Conservation (phyloP, 768 basidiomycete genomes). For the Russula dissimulans region DNA sequence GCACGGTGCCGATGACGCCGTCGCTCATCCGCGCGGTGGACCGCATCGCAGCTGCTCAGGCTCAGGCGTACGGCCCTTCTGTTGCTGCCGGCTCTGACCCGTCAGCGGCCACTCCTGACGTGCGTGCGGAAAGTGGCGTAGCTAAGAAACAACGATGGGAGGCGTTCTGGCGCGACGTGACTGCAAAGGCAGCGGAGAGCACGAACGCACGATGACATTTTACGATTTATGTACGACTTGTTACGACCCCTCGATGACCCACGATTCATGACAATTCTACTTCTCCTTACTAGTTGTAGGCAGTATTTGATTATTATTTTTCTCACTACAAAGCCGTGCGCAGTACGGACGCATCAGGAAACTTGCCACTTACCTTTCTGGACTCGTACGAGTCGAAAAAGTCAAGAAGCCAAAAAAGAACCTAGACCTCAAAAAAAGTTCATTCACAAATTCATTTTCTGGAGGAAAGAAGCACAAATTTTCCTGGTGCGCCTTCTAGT, state of each 20-base stretch:
- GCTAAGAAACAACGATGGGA: slow-evolving; percentile 14
- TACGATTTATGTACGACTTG: slow-evolving; percentile 4
- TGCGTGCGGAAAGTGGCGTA: not conserved
- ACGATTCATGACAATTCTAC: slow-evolving; percentile 5
- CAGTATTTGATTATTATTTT: not conserved
- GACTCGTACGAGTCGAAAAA: no score
- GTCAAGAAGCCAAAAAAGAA: no score
- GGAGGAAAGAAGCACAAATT: no score
- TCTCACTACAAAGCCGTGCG: not conserved
- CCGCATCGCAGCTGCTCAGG: slow-evolving; percentile 46
- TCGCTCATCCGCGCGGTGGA: slow-evolving; percentile 57
- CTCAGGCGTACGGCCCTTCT: slow-evolving; percentile 1
- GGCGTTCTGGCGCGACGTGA: slow-evolving; percentile 16
- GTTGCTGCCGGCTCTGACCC: not conserved
- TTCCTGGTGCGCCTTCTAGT: no score
- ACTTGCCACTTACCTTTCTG: no score
- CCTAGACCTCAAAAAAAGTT: no score
- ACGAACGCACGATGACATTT: not conserved
- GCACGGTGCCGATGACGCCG: slow-evolving; percentile 51
- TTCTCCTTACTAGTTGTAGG: slow-evolving; percentile 13
- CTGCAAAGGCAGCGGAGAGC: slow-evolving; percentile 5
- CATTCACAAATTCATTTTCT: no score
- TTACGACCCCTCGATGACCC: slow-evolving; percentile 5
- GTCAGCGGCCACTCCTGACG: not conserved
- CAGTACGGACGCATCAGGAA: no score